Evolutionary conservation across 352 stramenopile genomes (phyloP).

Genomic region (Globisporangium barbulae): DNA sequence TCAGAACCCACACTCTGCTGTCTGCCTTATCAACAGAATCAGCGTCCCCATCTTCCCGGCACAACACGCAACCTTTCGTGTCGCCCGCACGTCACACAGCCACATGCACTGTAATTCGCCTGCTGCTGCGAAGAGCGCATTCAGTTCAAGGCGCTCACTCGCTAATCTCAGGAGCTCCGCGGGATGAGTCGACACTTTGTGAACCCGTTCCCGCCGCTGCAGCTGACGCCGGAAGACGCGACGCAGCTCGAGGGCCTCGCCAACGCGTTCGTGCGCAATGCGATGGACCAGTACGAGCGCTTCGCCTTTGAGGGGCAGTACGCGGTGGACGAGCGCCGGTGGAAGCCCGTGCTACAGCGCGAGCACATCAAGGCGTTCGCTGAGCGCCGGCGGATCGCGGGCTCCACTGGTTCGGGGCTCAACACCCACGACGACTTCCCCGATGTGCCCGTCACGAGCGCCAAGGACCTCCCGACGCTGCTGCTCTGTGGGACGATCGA

Average conservation of each 20-base stretch:
- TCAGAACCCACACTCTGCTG: too few relatives aligned
- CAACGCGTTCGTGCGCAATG: conserved; percentile 8
- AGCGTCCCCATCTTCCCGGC: too few relatives aligned
- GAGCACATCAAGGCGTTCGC: conserved; percentile 12
- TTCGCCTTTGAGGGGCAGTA: conserved; percentile 6
- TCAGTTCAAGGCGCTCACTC: too few relatives aligned
- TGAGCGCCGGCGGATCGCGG: conserved; percentile 1
- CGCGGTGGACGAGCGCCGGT: conserved; percentile 12
- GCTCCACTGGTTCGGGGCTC: neutral
- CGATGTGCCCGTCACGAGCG: conserved; percentile 1
- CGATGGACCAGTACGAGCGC: conserved; percentile 15
- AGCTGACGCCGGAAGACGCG: conserved; percentile 15
- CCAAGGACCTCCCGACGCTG: conserved; percentile 14
- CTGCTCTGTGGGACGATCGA: conserved; percentile 44
- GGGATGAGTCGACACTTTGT: neutral
- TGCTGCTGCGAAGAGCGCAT: neutral
- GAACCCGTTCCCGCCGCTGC: conserved; percentile 13
- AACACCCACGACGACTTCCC: neutral
- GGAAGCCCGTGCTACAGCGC: conserved; percentile 15
- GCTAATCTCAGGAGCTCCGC: neutral
- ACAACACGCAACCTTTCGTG: too few relatives aligned
- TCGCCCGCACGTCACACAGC: too few relatives aligned
- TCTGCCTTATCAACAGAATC: too few relatives aligned
- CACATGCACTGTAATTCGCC: neutral
- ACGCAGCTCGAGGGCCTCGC: conserved; percentile 13